A percentile compares a stretch with the other conserved stretches of the same genome.
These are phyloP conservation scores for Carex littledalei DNA, from an alignment of 176 grass and related monocot species.

Conservation along the genomic window DNA sequence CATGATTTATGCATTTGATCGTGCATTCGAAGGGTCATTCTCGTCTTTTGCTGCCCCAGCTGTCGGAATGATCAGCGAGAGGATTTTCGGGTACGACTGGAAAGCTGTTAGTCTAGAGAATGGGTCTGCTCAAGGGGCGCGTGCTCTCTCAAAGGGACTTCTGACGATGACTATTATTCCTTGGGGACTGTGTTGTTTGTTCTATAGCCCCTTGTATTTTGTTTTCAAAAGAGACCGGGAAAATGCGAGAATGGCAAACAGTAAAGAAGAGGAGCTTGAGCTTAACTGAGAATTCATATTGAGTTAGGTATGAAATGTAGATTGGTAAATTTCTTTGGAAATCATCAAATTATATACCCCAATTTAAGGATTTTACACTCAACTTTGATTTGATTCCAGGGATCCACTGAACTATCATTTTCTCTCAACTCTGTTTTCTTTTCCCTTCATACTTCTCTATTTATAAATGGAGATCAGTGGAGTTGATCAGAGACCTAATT, in stretches of 20 bases:
- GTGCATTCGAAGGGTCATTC: slow-evolving; percentile 77
- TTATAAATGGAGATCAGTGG: not conserved
- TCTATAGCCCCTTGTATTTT: slow-evolving; percentile 78
- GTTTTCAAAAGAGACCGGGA: slow-evolving; percentile 67
- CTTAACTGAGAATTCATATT: not conserved
- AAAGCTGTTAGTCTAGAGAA: slow-evolving; percentile 53
- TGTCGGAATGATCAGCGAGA: slow-evolving; percentile 65
- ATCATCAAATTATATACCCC: not conserved
- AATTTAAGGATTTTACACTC: not conserved
- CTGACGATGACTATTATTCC: slow-evolving; percentile 74
- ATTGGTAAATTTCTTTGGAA: not conserved
- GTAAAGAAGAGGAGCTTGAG: slow-evolving; percentile 50
- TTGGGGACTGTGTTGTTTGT: slow-evolving; percentile 72
- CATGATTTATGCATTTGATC: slow-evolving; percentile 85
- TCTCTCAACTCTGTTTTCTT: not conserved
- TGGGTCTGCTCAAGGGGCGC: slow-evolving; percentile 60
- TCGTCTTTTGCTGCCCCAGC: slow-evolving; percentile 65
- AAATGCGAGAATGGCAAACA: slow-evolving; percentile 27
- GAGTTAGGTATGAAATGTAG: not conserved
- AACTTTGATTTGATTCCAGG: not conserved
- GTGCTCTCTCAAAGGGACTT: slow-evolving; percentile 58
- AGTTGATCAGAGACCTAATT: not conserved
- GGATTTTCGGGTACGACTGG: slow-evolving; percentile 62
- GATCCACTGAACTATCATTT: not conserved
- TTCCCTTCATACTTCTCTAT: not conserved